A percentile compares a stretch with the other conserved stretches of the same genome.
Evolutionary conservation across 306 rosid genomes (phyloP).

Genomic region (Cicer cuneatum): DNA sequence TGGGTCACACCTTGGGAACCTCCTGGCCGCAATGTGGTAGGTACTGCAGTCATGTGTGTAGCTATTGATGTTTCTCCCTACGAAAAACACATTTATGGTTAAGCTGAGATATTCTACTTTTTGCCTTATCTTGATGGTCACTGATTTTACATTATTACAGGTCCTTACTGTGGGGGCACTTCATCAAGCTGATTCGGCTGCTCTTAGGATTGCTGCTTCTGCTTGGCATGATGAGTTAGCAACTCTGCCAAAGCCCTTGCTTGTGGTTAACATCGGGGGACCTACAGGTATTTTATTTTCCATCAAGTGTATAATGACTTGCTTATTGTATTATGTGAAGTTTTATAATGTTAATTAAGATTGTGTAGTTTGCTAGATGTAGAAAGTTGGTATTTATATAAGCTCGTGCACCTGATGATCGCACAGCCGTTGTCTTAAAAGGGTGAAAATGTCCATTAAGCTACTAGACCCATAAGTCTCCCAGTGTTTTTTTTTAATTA

Average conservation of each 20-base stretch:
- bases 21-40: slow-evolving; percentile 81
- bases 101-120: slow-evolving; percentile 19
- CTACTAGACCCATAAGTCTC: slow-evolving; percentile 14
- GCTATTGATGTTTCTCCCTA: slow-evolving; percentile 29
- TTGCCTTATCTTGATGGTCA: slow-evolving; percentile 38
- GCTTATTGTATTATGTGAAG: background rate
- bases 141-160: slow-evolving; percentile 51
- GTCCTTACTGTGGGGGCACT: slow-evolving; percentile 92
- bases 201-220: slow-evolving; percentile 79
- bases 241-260: slow-evolving; percentile 81
- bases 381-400: background rate
- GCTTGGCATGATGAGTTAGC: slow-evolving; percentile 78
- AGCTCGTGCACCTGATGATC: slow-evolving; percentile 11
- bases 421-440: slow-evolving; percentile 26
- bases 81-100: slow-evolving; percentile 14
- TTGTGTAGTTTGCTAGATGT: slow-evolving; percentile 20
- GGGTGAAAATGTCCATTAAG: slow-evolving; percentile 23
- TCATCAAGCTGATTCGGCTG: slow-evolving; percentile 82
- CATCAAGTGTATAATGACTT: slow-evolving; percentile 23
- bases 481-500: background rate
- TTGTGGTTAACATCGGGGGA: slow-evolving; percentile 86
- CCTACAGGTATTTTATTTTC: slow-evolving; percentile 68
- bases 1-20: slow-evolving; percentile 91
- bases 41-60: slow-evolving; percentile 45
- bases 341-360: slow-evolving; percentile 9